These are phyloP conservation scores for Diaporthe amygdali DNA, from an alignment of 2,329 filamentous ascomycete species.

Conservation along the genomic window DNA sequence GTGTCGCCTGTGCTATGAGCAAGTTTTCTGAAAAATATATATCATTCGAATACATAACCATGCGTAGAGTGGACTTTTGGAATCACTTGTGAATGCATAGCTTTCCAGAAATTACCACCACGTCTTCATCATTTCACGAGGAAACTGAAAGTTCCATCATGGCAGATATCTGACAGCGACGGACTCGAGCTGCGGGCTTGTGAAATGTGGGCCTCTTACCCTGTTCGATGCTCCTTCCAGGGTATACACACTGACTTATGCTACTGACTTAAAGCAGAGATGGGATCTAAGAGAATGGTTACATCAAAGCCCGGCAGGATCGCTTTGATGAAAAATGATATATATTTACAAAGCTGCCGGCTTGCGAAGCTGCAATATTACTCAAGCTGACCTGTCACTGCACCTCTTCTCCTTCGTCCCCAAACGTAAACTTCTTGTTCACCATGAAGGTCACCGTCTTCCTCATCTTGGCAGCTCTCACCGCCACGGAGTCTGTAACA, in stretches of 20 bases:
- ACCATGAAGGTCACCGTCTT: not conserved
- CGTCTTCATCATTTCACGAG: accelerated
- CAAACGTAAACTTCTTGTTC: not conserved
- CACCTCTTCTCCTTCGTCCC: not conserved
- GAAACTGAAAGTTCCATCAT: not conserved
- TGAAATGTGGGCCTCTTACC: not conserved
- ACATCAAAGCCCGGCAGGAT: not conserved
- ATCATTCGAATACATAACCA: not conserved
- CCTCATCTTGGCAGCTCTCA: not conserved
- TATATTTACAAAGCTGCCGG: not conserved
- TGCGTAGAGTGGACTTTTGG: not conserved
- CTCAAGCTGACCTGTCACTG: not conserved
- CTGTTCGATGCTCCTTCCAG: not conserved
- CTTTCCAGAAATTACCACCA: not conserved
- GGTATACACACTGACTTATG: not conserved
- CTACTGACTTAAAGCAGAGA: not conserved
- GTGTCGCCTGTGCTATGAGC: not conserved
- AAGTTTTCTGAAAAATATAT: not conserved
- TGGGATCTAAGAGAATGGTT: not conserved
- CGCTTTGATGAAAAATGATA: not conserved
- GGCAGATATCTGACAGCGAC: not conserved
- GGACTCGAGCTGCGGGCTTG: not conserved
- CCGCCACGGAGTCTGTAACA: not conserved
- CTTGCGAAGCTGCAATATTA: not conserved
- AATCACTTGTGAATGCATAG: not conserved